Evolutionary conservation across 768 basidiomycete genomes (phyloP), one percentile per base, ranked within the genome.

Genomic region (Boletus reticulatus): DNA sequence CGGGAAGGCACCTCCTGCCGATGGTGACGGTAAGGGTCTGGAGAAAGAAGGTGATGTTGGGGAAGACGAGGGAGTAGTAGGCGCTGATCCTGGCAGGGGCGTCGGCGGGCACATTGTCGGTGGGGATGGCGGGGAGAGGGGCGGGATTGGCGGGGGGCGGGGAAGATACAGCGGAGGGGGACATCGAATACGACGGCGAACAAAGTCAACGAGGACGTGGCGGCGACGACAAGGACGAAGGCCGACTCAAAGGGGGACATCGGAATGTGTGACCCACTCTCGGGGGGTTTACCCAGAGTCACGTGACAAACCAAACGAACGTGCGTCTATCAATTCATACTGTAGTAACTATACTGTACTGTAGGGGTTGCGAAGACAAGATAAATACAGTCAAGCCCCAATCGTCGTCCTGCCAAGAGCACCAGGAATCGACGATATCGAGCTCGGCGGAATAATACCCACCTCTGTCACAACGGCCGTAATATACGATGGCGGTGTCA

Each of bases 381-480:
- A 60, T 55, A 61, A 52, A 56, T 58, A 60, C 24, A 8, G 22
- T 59, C 55, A 69, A 29, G 57, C 67, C 16, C 67, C 68, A 24
- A 69, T 68, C 9, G 39, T 56, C 46, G 56, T 41, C 55, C 64
- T 59, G 11, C 68, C 68, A 27, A 92, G 74, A 1, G 90, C 89
- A 52, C 88, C 75, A 17, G 88, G 86, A 70, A 93, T 89, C 38
- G 88, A 88, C 63, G 88, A 85, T 61, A 95, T 92, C 58, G 92
- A 92, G 62, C 87, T 93, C 0, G 94, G 92, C 4, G 94, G 94
- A 59, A 96, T 97, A 52, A 98, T 78, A 2, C 96, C 96, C 43
- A 95, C 94, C 74, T 99, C 97, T 4, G 96, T 98, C 52, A 98
- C 94, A 22, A 99, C 92, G 17, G 91, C 96, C 2, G 97, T 96